Evolutionary conservation across 2,329 filamentous ascomycete species (phyloP), one percentile per base, ranked within the genome.

Genomic region (Clonostachys solani): DNA sequence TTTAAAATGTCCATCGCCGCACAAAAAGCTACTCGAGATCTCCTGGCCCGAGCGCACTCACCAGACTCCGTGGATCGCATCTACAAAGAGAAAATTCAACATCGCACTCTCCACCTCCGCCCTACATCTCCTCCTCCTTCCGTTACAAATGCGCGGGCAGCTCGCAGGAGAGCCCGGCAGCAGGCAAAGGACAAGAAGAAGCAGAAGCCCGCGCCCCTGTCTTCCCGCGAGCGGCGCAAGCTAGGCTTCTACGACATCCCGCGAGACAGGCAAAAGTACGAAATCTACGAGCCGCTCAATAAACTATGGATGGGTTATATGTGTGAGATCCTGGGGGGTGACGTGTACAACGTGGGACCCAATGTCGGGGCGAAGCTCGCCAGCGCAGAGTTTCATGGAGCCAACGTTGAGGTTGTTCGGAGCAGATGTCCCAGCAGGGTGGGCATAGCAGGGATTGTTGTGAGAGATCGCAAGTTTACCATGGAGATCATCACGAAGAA

Each of bases 331-430:
- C 68, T 97, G 2, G 87, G 86, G 6, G 60, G 80, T 47, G 77
- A 80, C 50, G 62, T 82, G 3, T 74, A 74, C 51, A 70, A 72
- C 1, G 74, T 85, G 16, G 80, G 80, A 0, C 70, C 80, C 4
- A 55, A 67, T 6, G 78, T 84, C 3, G 87, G 85, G 6, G 86
- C 87, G 5, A 87, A 94, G 65, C 71, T 99, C 34, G 84, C 81
- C 41, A 89, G 86, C 48, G 92, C 92, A 2, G 94, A 99, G 67
- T 92, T 91, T 58, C 92, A 97, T 63, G 94, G 94, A 2, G 92
- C 92, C 15, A 73, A 83, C 55, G 65, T 96, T 17, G 83, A 91
- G 68, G 89, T 97, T 18, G 87, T 92, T 47, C 72, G 92, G 56
- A 94, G 91, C 64, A 71, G 80, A 33, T 96, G 92, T 63, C 80